These are phyloP conservation scores for Fragaria nilgerrensis DNA, from an alignment of 306 rosid species.

Conservation along the genomic window DNA sequence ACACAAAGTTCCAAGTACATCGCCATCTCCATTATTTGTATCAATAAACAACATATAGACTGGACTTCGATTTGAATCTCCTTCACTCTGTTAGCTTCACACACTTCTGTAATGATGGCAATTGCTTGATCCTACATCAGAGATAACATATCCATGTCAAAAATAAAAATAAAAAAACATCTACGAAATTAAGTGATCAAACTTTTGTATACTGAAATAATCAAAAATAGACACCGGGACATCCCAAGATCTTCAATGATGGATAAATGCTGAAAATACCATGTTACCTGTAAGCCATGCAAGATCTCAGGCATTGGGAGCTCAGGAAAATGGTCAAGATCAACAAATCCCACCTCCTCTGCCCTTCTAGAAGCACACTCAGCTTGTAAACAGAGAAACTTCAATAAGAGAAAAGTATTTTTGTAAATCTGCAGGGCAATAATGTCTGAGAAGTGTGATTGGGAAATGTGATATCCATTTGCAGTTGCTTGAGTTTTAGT, in stretches of 20 bases:
- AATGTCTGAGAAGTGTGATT: slow-evolving; percentile 65
- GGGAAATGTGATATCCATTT: slow-evolving; percentile 38
- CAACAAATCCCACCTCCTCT: slow-evolving; percentile 87
- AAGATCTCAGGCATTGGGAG: slow-evolving; percentile 96
- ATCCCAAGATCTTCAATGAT: not conserved
- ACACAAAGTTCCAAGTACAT: slow-evolving; percentile 85
- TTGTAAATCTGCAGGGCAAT: slow-evolving; percentile 75
- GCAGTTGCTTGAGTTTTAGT: slow-evolving; percentile 47
- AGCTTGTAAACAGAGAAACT: slow-evolving; percentile 87
- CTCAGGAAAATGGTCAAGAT: slow-evolving; percentile 92
- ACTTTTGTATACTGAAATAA: not conserved
- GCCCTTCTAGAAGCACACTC: slow-evolving; percentile 91
- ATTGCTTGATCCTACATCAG: slow-evolving; percentile 77
- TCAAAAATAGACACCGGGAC: not conserved
- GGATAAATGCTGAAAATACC: not conserved
- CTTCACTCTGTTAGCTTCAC: slow-evolving; percentile 49
- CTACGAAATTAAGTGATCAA: not conserved
- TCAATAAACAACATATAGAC: slow-evolving; percentile 53
- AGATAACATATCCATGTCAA: slow-evolving; percentile 6
- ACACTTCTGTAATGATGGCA: slow-evolving; percentile 60
- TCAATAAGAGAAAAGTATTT: slow-evolving; percentile 67
- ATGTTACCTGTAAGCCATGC: slow-evolving; percentile 80
- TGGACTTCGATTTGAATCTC: slow-evolving; percentile 45
- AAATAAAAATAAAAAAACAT: not conserved
- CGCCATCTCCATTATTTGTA: slow-evolving; percentile 88